Evolutionary conservation across 1,284 basidiomycete genomes (phyloP), one percentile per base, ranked within the genome.

Genomic region (Fomitopsis schrenkii): DNA sequence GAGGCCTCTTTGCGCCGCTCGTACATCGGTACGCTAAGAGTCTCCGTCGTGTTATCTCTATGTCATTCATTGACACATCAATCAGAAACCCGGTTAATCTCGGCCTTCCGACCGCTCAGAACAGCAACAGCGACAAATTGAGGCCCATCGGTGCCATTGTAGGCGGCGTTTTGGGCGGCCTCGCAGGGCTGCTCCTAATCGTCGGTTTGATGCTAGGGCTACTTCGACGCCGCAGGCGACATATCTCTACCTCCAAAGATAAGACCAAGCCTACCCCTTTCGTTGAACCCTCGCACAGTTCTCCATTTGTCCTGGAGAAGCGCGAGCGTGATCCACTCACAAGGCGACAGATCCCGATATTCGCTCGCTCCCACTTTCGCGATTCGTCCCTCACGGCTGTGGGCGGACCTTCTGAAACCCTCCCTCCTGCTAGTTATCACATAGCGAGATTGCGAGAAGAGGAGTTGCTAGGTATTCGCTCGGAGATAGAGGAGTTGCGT

Each of bases 81-180:
- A 33, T 4, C 35, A 35, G 48, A 12, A 26, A 26, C 12, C 28
- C 48, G 8, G 44, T 45, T 0, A 7, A 22, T 45, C 28, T 30
- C 26, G 48, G 5, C 48, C 15, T 35, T 26, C 15, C 63, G 1
- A 57, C 67, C 55, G 66, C 66, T 61, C 36, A 17, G 3, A n/a
- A 19, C 14, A 5, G 9, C 9, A 33, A 12, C 22, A 44, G 17
- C 17, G 17, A 14, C 48, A 36, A 4, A 38, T 36, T 19, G 15
- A 36, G 15, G 15, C 42, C 42, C 17, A 30, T 38, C 14, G 19
- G 14, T 3, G 2, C 46, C 5, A 53, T 48, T 35, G 58, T 59
- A 6, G 68, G 65, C 7, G 62, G 64, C 9, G 65, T 67, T 33
- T 62, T 59, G 3, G 68, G 68, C 5, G 66, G 68, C 5, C 60